A percentile compares a stretch with the other conserved stretches of the same genome.
Conservation (phyloP, 2,329 filamentous ascomycete species). For the Myriosclerotinia duriaeana region DNA sequence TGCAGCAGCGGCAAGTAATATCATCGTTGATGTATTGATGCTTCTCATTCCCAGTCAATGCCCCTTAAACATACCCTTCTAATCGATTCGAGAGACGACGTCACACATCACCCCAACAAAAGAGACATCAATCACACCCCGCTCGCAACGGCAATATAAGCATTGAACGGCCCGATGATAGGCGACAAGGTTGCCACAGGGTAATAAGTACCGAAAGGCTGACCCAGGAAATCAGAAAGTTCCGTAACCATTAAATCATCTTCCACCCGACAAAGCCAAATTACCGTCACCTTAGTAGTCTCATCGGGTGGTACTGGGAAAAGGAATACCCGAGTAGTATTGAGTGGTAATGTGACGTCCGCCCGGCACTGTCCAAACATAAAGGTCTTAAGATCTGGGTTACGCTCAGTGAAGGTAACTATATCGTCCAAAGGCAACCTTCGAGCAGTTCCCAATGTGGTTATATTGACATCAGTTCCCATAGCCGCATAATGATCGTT, state of each 20-base stretch:
- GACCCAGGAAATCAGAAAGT: background rate
- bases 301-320: background rate
- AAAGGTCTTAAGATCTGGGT: background rate
- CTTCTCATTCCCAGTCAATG: background rate
- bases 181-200: background rate
- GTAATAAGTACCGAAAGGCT: too few species aligned
- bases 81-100: background rate
- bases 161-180: background rate
- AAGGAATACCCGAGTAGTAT: background rate
- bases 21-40: background rate
- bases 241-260: background rate
- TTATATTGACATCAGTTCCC: background rate
- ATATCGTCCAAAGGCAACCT: background rate
- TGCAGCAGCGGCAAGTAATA: background rate
- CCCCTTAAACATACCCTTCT: background rate
- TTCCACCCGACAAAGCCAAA: background rate
- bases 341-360: background rate
- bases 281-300: background rate
- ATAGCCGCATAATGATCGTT: background rate
- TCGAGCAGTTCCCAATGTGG: background rate
- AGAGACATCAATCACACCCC: too few species aligned
- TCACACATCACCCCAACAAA: background rate
- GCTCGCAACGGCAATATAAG: background rate
- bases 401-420: background rate
- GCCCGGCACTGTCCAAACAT: accelerated